A percentile compares a stretch with the other conserved stretches of the same genome.
phyloP scores from a whole-genome alignment of 805 yeast species.

The Wickerhamiella australiensis region DNA sequence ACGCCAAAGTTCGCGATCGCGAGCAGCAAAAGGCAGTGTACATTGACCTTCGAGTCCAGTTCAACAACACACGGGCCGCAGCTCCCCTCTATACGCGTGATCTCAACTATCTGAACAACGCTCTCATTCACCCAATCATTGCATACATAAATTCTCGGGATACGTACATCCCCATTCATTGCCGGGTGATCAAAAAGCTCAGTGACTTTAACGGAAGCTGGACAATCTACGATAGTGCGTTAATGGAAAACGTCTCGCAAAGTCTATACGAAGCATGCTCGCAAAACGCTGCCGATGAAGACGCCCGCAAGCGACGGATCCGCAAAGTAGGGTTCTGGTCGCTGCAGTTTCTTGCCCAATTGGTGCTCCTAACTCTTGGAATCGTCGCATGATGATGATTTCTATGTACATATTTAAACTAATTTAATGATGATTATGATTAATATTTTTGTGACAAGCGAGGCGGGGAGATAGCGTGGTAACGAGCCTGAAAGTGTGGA shows the following conservation, averaged over 20 bases:
- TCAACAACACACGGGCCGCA: constrained; percentile 77
- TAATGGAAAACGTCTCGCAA: constrained; percentile 83
- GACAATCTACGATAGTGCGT: constrained; percentile 82
- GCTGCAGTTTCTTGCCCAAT: constrained; percentile 67
- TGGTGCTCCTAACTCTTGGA: constrained; percentile 71
- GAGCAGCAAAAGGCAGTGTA: constrained; percentile 46
- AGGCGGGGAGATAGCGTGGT: too few species aligned
- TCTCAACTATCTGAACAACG: constrained; percentile 80
- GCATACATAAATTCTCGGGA: constrained; percentile 86
- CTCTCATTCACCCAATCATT: constrained; percentile 85
- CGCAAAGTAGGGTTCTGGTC: constrained; percentile 89
- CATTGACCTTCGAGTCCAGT: constrained; percentile 63
- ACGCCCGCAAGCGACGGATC: constrained; percentile 56
- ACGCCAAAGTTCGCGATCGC: constrained; percentile 22
- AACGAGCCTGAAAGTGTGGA: neutral
- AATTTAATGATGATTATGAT: neutral
- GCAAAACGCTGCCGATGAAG: constrained; percentile 78
- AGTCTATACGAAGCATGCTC: constrained; percentile 88
- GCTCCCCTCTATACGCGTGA: constrained; percentile 84
- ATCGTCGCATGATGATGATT: constrained; percentile 39
- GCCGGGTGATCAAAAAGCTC: constrained; percentile 66
- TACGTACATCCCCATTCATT: constrained; percentile 77
- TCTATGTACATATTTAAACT: constrained; percentile 4
- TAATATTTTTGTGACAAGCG: too few species aligned
- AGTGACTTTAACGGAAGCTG: constrained; percentile 89